Conservation (phyloP, 116 monocot species). For the Cymodocea nodosa region DNA sequence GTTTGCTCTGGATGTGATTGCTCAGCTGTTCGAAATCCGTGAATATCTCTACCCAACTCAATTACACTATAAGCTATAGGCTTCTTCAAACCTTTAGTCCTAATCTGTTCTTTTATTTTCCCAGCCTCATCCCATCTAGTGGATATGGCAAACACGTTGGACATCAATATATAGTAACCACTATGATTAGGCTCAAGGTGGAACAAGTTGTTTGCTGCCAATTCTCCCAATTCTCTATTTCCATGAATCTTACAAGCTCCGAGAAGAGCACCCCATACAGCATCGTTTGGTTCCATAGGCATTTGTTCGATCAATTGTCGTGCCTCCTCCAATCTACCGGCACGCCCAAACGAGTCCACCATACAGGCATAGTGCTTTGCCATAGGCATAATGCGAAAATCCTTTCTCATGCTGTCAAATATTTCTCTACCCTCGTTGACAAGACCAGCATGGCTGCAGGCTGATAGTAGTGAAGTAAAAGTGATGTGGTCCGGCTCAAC, state of each 20-base stretch:
- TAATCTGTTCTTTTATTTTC: conserved; percentile 12
- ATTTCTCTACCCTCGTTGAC: conserved; percentile 23
- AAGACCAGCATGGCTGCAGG: conserved; percentile 37
- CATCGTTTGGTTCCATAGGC: conserved; percentile 11
- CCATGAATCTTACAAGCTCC: conserved; percentile 28
- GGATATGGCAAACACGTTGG: conserved; percentile 24
- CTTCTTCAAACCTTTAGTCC: conserved; percentile 7
- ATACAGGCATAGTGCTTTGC: conserved; percentile 26
- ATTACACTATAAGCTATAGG: conserved; percentile 9
- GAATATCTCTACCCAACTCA: conserved; percentile 5
- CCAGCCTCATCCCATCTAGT: conserved; percentile 23
- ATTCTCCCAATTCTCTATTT: conserved; percentile 21
- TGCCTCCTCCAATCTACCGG: conserved; percentile 30
- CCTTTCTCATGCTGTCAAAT: conserved; percentile 18
- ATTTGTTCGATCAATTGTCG: conserved; percentile 15
- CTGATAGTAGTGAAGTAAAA: conserved; percentile 21
- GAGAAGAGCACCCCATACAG: conserved; percentile 33
- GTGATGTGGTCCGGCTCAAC: conserved; percentile 20
- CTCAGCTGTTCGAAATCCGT: conserved; percentile 5
- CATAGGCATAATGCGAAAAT: conserved; percentile 14
- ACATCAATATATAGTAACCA: conserved; percentile 24
- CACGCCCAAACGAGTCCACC: conserved; percentile 33
- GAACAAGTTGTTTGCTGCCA: conserved; percentile 19
- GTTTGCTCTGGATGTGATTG: conserved; percentile 4
- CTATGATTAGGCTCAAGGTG: conserved; percentile 21